Base-by-base conservation (phyloP, 768 basidiomycete species). In the Leccinum truebloodii region DNA sequence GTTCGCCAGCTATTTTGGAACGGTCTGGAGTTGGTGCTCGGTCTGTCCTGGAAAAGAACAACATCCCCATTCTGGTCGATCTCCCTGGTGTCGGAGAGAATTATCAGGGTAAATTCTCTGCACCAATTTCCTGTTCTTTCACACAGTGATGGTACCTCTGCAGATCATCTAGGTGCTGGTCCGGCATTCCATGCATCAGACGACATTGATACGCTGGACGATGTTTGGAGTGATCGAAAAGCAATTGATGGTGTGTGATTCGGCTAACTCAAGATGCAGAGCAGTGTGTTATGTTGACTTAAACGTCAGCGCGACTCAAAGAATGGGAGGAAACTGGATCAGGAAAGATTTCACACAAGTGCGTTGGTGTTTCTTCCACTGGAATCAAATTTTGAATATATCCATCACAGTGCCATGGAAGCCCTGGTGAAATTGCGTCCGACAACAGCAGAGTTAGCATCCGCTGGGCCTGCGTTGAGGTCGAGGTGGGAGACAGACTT, bases 1-100 rank as follows among this genome's bases (percentile, higher is more conserved):
- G 84, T 2, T 82, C 83, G 0, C 81, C 84, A 0, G 69, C 80
- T 2, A 82, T 86, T 24, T 73, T 86, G 9, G 84, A 86, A 61
- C 75, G 84, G 24, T 87, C 86, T 0, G 89, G 91, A 9, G 87
- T 94, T 55, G 91, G 90, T 12, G 78, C 81, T 3, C 64, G 68
- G 9, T 67, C 72, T 1, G 63, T 87, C 20, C 74, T 92, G 32
- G 66, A 80, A 52, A 73, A 73, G 50, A 72, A 80, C 55, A 78
- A 77, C 5, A 78, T 92, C 46, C 60, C 69, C 7, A 74, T 84
- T 14, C n/a, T 53, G 4, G 52, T 53, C 7, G 22, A 35, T 53
- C 30, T 53, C 3, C 52, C 52, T 35, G 52, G 52, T 35, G 52
- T 53, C 20, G 52, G 52, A 32, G 52, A 53, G 35, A 22, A 53